These are phyloP conservation scores for Globisporangium perplexum DNA, from an alignment of 352 stramenopile genomes.

Conservation along the genomic window DNA sequence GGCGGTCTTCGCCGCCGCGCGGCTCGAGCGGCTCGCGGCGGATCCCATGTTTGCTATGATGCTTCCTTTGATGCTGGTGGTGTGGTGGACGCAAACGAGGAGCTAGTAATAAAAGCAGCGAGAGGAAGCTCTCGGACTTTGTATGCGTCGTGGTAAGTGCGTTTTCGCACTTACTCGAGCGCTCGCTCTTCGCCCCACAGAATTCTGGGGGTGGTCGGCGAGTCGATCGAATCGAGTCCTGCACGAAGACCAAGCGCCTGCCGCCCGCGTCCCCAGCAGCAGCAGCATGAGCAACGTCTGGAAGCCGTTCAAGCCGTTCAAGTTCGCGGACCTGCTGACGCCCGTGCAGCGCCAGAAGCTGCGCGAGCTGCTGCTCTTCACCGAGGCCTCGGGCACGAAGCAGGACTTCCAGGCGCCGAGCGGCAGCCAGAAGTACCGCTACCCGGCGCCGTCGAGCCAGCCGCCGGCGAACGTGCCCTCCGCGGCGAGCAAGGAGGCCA, in stretches of 20 bases:
- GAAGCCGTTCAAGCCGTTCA: constrained; percentile 81
- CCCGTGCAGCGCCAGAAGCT: constrained; percentile 65
- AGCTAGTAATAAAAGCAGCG: background rate
- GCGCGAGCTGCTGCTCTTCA: constrained; percentile 79
- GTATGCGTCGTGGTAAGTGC: background rate
- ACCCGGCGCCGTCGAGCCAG: constrained; percentile 72
- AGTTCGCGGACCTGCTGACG: constrained; percentile 68
- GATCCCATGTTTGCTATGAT: constrained; percentile 9
- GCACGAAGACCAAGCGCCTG: no score
- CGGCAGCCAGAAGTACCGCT: constrained; percentile 62
- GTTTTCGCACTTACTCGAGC: background rate
- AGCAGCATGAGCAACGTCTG: constrained; percentile 42
- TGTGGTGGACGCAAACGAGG: background rate
- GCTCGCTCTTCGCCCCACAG: background rate
- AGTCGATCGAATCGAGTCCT: no score
- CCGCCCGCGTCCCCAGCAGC: no score
- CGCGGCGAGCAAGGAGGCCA: constrained; percentile 58
- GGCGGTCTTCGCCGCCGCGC: constrained; percentile 11
- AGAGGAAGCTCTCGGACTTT: background rate
- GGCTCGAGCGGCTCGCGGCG: constrained; percentile 10
- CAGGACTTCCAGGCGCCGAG: constrained; percentile 69
- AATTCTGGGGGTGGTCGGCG: background rate
- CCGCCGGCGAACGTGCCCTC: constrained; percentile 66
- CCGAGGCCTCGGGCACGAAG: constrained; percentile 64
- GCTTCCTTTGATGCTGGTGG: background rate